Conservation (phyloP, 116 monocot genomes). For the Iris pallida region DNA sequence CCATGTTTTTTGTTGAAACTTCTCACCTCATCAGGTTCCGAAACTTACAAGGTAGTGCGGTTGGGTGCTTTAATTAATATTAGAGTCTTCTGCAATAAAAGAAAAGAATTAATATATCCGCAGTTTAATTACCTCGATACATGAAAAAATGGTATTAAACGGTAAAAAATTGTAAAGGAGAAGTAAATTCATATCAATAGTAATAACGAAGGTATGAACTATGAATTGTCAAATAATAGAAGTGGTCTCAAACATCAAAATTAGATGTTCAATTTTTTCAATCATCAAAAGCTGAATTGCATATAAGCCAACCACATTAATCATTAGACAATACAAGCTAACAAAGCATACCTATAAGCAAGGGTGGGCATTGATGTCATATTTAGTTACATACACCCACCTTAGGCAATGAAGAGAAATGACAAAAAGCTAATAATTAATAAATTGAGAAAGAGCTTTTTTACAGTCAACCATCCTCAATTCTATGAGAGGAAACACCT, state of each 20-base stretch:
- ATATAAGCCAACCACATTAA: not conserved
- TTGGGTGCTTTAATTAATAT: constrained; percentile 85
- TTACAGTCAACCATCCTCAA: not conserved
- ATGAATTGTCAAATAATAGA: no score
- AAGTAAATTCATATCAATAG: no score
- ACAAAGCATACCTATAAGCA: constrained; percentile 44
- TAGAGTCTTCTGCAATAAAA: constrained; percentile 44
- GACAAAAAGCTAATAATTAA: not conserved
- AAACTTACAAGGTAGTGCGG: constrained; percentile 81
- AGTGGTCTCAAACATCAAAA: no score
- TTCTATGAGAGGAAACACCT: not conserved
- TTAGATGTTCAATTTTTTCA: no score
- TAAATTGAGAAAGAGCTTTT: not conserved
- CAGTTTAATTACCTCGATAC: no score
- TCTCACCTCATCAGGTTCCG: constrained; percentile 77
- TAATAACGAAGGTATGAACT: no score
- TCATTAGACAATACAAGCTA: not conserved
- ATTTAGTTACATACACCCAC: constrained; percentile 65
- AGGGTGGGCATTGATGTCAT: constrained; percentile 52
- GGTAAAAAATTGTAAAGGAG: no score
- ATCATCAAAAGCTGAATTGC: no score
- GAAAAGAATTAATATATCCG: no score
- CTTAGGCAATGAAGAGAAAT: constrained; percentile 12
- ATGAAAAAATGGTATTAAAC: no score
- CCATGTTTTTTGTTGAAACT: not conserved